Evolutionary conservation across 768 basidiomycete species (phyloP).

Genomic region (Lactarius hatsudake): DNA sequence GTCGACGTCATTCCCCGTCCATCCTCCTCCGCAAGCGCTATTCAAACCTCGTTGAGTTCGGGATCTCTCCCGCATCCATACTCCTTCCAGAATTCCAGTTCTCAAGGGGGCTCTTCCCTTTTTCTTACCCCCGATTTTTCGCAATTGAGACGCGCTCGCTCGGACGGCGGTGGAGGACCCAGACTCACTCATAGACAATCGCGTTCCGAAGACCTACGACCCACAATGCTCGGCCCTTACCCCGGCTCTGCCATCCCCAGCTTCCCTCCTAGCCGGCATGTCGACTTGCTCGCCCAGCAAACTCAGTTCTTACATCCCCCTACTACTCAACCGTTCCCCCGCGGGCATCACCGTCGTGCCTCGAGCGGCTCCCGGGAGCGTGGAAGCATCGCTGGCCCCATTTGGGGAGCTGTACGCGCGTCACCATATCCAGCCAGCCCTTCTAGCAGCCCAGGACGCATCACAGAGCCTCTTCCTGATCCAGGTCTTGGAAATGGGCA

Average conservation of each 20-base stretch:
- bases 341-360: constrained; percentile 43
- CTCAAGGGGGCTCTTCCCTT: constrained; percentile 13
- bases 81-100: constrained; percentile 14
- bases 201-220: constrained; percentile 61
- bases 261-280: constrained; percentile 36
- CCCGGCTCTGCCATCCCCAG: constrained; percentile 24
- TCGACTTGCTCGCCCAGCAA: constrained; percentile 39
- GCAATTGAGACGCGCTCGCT: constrained; percentile 49
- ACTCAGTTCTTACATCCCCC: constrained; percentile 44
- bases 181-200: constrained; percentile 41
- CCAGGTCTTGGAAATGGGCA: constrained; percentile 6
- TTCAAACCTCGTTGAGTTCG: constrained; percentile 24
- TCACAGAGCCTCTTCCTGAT: constrained; percentile 47
- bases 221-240: constrained; percentile 35
- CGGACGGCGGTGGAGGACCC: constrained; percentile 41
- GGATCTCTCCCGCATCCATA: constrained; percentile 22
- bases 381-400: constrained; percentile 25
- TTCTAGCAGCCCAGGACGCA: constrained; percentile 16
- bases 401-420: constrained; percentile 21
- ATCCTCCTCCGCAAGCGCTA: constrained; percentile 22
- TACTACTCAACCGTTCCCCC: constrained; percentile 38
- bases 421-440: constrained; percentile 27
- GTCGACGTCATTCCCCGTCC: constrained; percentile 20
- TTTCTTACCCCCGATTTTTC: constrained; percentile 39
- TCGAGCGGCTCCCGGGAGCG: constrained; percentile 41